These are phyloP conservation scores for Euphorbia tirucalli DNA, from an alignment of 345 rosid species.

Conservation along the genomic window DNA sequence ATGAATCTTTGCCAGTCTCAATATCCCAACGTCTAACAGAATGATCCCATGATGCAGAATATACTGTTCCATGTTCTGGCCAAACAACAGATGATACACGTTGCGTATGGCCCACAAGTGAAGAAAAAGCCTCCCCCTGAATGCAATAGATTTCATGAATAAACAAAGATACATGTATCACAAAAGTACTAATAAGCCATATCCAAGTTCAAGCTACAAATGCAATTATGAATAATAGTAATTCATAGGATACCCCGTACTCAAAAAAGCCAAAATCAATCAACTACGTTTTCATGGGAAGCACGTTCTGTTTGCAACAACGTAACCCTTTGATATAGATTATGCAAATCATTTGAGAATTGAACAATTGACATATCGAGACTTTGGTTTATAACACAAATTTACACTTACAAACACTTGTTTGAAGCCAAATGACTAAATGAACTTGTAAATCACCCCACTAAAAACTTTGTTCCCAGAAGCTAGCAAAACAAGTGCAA, in stretches of 20 bases:
- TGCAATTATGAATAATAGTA: neutral
- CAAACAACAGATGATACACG: conserved; percentile 81
- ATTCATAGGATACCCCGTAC: neutral
- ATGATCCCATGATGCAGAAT: conserved; percentile 95
- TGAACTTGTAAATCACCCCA: neutral
- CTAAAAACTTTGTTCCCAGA: neutral
- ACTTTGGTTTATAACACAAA: neutral
- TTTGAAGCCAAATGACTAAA: neutral
- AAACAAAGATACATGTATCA: conserved; percentile 1
- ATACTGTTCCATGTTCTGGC: conserved; percentile 68
- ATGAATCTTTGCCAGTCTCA: conserved; percentile 71
- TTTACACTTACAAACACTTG: neutral
- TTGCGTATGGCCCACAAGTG: conserved; percentile 89
- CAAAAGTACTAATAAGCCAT: conserved; percentile 2
- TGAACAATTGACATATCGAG: neutral
- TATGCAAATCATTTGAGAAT: neutral
- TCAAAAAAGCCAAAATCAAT: conserved; percentile 1
- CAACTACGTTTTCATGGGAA: neutral
- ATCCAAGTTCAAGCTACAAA: neutral
- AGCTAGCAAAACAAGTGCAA: neutral
- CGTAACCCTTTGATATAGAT: neutral
- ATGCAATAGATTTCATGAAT: conserved; percentile 10
- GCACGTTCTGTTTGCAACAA: neutral
- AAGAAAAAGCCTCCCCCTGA: conserved; percentile 75
- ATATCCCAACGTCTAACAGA: conserved; percentile 89